phyloP scores from a whole-genome alignment of 345 rosid genomes.

The Toxicodendron radicans region DNA sequence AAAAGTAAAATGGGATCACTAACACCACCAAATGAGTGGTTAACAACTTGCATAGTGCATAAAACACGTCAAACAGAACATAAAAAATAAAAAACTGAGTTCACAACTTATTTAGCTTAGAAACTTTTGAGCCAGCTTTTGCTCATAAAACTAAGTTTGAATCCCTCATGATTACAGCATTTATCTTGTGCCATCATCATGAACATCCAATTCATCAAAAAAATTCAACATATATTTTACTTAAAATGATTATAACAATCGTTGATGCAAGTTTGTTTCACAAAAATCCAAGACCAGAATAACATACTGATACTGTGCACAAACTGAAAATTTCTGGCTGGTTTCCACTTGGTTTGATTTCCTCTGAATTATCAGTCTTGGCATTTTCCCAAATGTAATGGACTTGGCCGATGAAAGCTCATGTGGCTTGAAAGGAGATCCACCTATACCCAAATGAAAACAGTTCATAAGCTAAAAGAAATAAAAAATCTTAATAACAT shows the following conservation, averaged over 20 bases:
- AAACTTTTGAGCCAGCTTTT: not conserved
- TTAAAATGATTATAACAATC: not conserved
- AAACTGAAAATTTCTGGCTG: slow-evolving; percentile 43
- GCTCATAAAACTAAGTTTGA: not conserved
- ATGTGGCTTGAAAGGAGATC: slow-evolving; percentile 38
- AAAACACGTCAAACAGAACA: no score
- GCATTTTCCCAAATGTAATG: slow-evolving; percentile 34
- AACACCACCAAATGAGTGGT: no score
- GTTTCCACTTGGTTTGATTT: slow-evolving; percentile 31
- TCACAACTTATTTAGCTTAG: not conserved
- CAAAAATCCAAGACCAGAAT: not conserved
- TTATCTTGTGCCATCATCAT: not conserved
- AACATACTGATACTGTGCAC: slow-evolving; percentile 59
- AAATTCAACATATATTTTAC: not conserved
- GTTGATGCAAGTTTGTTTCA: not conserved
- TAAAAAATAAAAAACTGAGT: not conserved
- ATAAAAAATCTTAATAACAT: not conserved
- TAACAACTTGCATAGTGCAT: no score
- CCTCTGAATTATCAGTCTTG: slow-evolving; percentile 40
- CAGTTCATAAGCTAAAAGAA: slow-evolving; percentile 1
- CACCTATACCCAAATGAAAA: slow-evolving; percentile 32
- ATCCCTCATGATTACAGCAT: not conserved
- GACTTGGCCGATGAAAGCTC: slow-evolving; percentile 47
- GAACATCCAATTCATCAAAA: not conserved
- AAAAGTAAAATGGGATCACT: no score